Base-by-base conservation (phyloP, 192 early-diverging fungal species). In the Coemansia nantahalensis region DNA sequence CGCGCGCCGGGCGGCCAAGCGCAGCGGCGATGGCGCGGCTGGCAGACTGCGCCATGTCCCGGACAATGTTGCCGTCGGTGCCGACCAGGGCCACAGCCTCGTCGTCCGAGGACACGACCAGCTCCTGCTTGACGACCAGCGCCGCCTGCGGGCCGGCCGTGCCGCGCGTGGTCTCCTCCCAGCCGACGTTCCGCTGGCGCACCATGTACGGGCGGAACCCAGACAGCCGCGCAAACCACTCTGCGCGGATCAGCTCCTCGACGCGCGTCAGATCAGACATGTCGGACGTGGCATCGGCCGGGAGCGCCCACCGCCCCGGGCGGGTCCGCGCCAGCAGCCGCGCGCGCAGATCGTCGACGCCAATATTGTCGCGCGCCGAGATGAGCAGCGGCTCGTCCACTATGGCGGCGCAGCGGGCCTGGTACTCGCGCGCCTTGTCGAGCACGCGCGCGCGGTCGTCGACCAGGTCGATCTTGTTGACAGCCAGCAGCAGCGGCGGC, bases 51-150 rank as follows among this genome's bases (percentile, higher is more conserved):
- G 55, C 21, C 13, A 75, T 75, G 2, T 54, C 52, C 19, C 48
- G 48, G 35, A 75, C 55, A 8, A 32, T 38, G 28, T 48, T 19
- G 47, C 71, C 71, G 9, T 34, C 28, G 2, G 54, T 22, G 39
- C 71, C 71, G 5, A 65, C 36, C 55, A 75, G 35, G 59, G 67
- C 67, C 64, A 67, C 67, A 36, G 71, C 71, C 41, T 57, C 51
- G 31, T 60, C 56, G 19, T 32, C 49, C 14, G 59, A 51, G n/a
- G 50, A 11, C 33, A 75, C 71, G 16, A 67, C 34, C 33, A 75
- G 59, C 64, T 75, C 53, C 52, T 75, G 71, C 23, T 42, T 50
- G 38, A 75, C 59, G 16, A 38, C 23, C 12, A 75, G 59, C 45
- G 24, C 52, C 18, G 21, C 15, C 16, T 19, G 14, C 19, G 9